Conservation (phyloP, 2,329 filamentous ascomycete genomes). For the Rachicladosporium sp. region DNA sequence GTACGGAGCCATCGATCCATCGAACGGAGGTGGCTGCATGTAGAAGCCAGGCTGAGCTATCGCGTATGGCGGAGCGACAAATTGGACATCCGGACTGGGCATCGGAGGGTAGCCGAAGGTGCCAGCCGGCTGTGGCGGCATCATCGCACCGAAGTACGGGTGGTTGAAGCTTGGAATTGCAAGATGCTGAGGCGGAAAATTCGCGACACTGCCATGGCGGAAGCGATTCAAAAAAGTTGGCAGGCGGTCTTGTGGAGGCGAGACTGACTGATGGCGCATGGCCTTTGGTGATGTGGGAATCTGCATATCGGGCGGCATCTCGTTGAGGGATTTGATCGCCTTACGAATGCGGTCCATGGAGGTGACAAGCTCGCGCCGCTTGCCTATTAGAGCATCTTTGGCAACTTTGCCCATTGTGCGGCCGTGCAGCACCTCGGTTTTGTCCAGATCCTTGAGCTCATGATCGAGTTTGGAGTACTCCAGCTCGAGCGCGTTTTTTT, state of each 20-base stretch:
- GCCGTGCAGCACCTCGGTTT: constrained; percentile 25
- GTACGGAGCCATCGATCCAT: constrained; percentile 17
- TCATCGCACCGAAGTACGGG: not conserved
- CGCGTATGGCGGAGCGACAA: constrained; percentile 10
- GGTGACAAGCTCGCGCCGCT: constrained; percentile 22
- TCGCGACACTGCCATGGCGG: constrained; percentile 2
- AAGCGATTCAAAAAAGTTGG: constrained; percentile 14
- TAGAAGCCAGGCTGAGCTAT: constrained; percentile 15
- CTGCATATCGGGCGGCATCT: constrained; percentile 8
- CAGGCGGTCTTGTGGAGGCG: constrained; percentile 10
- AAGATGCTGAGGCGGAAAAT: not conserved
- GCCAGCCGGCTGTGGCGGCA: not conserved
- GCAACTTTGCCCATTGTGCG: constrained; percentile 19
- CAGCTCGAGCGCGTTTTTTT: constrained; percentile 24
- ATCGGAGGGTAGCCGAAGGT: constrained; percentile 1
- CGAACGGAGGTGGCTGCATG: constrained; percentile 17
- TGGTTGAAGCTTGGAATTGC: not conserved
- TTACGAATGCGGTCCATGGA: constrained; percentile 23
- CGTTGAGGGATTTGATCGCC: constrained; percentile 22
- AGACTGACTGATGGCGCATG: constrained; percentile 13
- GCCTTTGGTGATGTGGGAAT: constrained; percentile 15
- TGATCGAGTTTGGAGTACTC: constrained; percentile 25
- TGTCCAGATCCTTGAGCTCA: constrained; percentile 25
- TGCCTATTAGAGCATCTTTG: constrained; percentile 20
- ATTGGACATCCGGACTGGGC: constrained; percentile 12